Evolutionary conservation across 257 asterid species (phyloP).

Genomic region (Handroanthus guayacan): DNA sequence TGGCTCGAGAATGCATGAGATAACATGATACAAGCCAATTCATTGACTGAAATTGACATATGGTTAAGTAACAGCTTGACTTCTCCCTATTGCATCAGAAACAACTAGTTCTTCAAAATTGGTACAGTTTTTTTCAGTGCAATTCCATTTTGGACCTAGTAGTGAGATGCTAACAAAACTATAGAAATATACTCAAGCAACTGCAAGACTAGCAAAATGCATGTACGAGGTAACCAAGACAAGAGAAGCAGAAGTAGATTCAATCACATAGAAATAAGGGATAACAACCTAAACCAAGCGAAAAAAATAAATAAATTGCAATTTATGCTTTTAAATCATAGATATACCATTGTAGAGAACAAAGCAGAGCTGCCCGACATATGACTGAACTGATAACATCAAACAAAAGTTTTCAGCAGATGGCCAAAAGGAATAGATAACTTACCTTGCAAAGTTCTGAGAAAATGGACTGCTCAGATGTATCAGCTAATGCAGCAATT

Average conservation of each 20-base stretch:
- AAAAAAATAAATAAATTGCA: not conserved
- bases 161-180: conserved; percentile 27
- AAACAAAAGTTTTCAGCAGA: conserved; percentile 27
- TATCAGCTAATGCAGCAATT: conserved; percentile 62
- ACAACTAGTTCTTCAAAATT: conserved; percentile 19
- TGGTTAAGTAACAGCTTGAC: conserved; percentile 27
- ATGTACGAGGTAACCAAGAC: conserved; percentile 29
- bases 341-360: not conserved
- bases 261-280: conserved; percentile 16
- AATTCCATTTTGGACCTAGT: conserved; percentile 14
- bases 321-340: not conserved
- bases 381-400: conserved; percentile 24
- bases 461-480: conserved; percentile 56
- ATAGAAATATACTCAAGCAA: conserved; percentile 28
- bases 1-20: conserved; percentile 27
- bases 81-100: conserved; percentile 22
- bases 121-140: conserved; percentile 21
- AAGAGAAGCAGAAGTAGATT: not conserved
- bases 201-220: conserved; percentile 27
- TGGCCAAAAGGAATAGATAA: conserved; percentile 29
- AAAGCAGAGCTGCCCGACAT: conserved; percentile 15
- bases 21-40: conserved; percentile 28
- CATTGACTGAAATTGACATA: conserved; percentile 18
- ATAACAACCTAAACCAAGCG: conserved; percentile 5
- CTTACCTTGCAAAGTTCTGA: conserved; percentile 76